Percentiles rank a stretch among this genome's conserved stretches.
Conservation (phyloP, 352 stramenopile genomes). For the Albugo laibachii region DNA sequence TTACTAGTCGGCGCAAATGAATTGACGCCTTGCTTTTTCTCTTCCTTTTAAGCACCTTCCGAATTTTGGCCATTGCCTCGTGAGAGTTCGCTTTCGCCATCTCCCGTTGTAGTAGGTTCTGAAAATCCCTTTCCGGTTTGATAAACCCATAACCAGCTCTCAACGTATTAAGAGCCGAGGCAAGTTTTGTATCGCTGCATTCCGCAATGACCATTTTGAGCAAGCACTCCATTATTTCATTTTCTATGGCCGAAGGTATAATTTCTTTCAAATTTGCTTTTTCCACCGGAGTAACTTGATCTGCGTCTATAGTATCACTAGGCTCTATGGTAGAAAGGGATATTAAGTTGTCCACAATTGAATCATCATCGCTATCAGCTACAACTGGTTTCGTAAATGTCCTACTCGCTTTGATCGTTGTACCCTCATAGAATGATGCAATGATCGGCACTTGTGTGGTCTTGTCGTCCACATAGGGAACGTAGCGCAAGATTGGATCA, state of each 20-base stretch:
- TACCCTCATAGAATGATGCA: background rate
- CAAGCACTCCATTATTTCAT: slow-evolving; percentile 22
- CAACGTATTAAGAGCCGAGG: slow-evolving; percentile 8
- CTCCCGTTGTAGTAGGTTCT: slow-evolving; percentile 13
- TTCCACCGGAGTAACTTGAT: no score
- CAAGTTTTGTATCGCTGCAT: slow-evolving; percentile 17
- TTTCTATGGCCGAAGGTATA: slow-evolving; percentile 8
- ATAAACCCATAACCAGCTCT: no score
- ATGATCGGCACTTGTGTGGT: background rate
- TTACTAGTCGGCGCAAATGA: background rate
- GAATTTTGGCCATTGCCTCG: slow-evolving; percentile 30
- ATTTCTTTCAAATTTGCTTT: no score
- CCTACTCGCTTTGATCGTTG: background rate
- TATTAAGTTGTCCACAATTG: background rate
- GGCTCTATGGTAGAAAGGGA: no score
- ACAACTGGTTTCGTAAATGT: background rate
- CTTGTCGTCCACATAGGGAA: background rate
- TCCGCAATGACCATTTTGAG: slow-evolving; percentile 14
- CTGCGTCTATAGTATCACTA: no score
- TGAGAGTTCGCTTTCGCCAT: slow-evolving; percentile 23
- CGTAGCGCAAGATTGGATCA: background rate
- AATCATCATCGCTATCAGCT: background rate
- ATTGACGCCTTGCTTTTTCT: background rate
- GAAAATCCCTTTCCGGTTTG: slow-evolving; percentile 7
- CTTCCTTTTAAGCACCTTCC: slow-evolving; percentile 19